phyloP scores from a whole-genome alignment of 2,329 filamentous ascomycete species.

The Diplocarpon rosae region DNA sequence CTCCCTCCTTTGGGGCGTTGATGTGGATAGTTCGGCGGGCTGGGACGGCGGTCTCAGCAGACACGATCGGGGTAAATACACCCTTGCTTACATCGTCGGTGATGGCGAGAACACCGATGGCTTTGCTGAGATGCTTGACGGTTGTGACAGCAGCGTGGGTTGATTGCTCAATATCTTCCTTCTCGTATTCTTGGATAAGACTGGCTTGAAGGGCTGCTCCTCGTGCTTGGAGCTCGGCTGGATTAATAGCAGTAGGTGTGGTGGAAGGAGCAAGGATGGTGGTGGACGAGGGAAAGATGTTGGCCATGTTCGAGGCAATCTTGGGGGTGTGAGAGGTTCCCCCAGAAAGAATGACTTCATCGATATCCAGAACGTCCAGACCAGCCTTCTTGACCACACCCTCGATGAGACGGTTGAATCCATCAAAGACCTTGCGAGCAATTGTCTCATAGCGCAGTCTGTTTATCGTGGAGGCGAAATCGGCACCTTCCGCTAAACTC shows the following conservation, averaged over 20 bases:
- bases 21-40: conserved; percentile 78
- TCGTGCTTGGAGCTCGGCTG: conserved; percentile 77
- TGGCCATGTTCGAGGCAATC: conserved; percentile 69
- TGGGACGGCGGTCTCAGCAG: conserved; percentile 79
- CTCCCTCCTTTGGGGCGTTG: conserved; percentile 63
- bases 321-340: conserved; percentile 90
- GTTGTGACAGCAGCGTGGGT: conserved; percentile 92
- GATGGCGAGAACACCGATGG: conserved; percentile 73
- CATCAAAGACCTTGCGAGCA: conserved; percentile 73
- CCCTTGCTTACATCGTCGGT: conserved; percentile 48
- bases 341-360: conserved; percentile 88
- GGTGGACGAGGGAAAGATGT: conserved; percentile 73
- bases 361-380: conserved; percentile 82
- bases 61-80: conserved; percentile 70
- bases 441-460: conserved; percentile 86
- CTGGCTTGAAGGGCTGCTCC: conserved; percentile 94
- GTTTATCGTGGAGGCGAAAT: conserved; percentile 90
- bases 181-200: conserved; percentile 88
- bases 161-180: conserved; percentile 87
- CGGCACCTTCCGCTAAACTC: conserved; percentile 75
- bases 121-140: conserved; percentile 78
- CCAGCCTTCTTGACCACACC: conserved; percentile 83
- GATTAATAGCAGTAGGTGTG: conserved; percentile 70
- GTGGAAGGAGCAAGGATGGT: conserved; percentile 76
- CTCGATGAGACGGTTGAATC: conserved; percentile 78